Evolutionary conservation across 1,284 basidiomycete species (phyloP), one percentile per base, ranked within the genome.

Genomic region (Puccinia horiana): DNA sequence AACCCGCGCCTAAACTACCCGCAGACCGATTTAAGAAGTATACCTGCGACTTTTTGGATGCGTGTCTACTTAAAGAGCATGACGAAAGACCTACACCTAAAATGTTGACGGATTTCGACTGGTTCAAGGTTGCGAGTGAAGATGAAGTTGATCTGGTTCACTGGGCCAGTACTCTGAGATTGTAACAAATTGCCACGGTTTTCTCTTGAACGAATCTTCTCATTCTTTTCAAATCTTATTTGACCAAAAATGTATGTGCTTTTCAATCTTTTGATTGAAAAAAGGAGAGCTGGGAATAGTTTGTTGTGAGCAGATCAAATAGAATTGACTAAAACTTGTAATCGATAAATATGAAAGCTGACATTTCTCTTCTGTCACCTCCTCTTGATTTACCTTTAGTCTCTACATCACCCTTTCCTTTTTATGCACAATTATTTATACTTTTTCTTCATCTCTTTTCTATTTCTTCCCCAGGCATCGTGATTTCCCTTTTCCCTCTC

Each of bases 1-100:
- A 98, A 87, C 94, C 95, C 26, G 94, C 95, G 42, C 95, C 95
- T 42, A 89, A 91, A 84, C 88, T 98, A 81, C 91, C 91, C 20
- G 90, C 91, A 0, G 90, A 84, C 49, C 84, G 84, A 65, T 86
- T 85, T 76, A 70, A 74, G 23, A 32, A 76, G 32, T 77, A 81
- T 40, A 77, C 91, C 75, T 91, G 91, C 42, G 89, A 91, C 29
- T 86, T 86, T 69, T 83, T 86, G 42, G 83, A 86, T 56, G 32
- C 84, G 83, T 26, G 82, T 70, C 65, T 83, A n/a, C 72, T 83
- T 12, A 83, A 83, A 54, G 82, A 83, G 54, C 78, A 81, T 65
- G 80, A 83, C 63, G 61, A 75, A 26, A 74, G 82, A 76, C 82
- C 82, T 14, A 83, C 82, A 81, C 82, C 82, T 26, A 81, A 83